Conservation (phyloP, 2,329 filamentous ascomycete genomes). For the Claviceps sp. region DNA sequence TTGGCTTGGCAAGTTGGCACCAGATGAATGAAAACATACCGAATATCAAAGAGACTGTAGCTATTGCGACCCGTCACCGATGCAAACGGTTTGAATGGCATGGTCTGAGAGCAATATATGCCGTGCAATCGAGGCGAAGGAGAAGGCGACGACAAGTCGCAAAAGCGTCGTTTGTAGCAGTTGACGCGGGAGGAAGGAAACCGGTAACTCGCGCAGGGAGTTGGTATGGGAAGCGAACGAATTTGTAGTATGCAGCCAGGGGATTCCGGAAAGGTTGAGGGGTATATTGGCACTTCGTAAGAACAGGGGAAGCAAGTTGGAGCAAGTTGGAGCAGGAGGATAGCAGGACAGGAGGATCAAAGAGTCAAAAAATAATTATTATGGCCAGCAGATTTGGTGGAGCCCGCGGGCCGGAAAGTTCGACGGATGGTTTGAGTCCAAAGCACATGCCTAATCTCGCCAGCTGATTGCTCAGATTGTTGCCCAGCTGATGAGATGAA, state of each 20-base stretch:
- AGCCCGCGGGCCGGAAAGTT: slow-evolving; percentile 2
- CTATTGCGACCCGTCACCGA: slow-evolving; percentile 36
- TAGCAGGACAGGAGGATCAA: not conserved
- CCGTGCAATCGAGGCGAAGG: not conserved
- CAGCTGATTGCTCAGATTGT: not conserved
- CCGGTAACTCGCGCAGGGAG: not conserved
- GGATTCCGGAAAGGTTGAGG: not conserved
- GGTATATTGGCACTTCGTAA: not conserved
- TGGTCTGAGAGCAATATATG: slow-evolving; percentile 16
- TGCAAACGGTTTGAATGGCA: slow-evolving; percentile 44
- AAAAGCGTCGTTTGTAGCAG: not conserved
- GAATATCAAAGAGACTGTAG: slow-evolving; percentile 44
- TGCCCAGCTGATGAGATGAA: no score
- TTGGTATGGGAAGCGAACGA: not conserved
- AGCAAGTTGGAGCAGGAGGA: not conserved
- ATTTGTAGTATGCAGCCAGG: not conserved
- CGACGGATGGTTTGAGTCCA: not conserved
- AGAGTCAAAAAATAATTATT: not conserved
- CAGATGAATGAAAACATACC: slow-evolving; percentile 25
- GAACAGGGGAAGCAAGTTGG: not conserved
- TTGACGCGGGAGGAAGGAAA: not conserved
- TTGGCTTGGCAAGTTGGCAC: not conserved
- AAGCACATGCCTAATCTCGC: slow-evolving; percentile 4
- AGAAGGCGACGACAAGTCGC: slow-evolving; percentile 1
- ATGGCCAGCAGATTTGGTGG: slow-evolving; percentile 3